Evolutionary conservation across 768 basidiomycete species (phyloP), one percentile per base, ranked within the genome.

Genomic region (Neoboletus magnificus): DNA sequence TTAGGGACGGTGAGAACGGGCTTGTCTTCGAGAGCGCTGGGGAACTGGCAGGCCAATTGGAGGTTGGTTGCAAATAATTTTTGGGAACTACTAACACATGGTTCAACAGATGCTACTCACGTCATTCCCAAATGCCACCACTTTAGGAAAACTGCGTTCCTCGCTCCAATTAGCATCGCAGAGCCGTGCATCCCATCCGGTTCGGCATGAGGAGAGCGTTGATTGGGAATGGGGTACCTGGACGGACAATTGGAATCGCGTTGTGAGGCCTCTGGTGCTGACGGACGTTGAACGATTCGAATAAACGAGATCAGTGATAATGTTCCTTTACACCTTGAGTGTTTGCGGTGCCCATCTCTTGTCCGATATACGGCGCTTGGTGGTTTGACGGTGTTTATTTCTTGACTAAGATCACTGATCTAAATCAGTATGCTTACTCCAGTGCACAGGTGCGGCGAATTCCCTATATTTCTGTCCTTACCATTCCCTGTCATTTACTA

Each of bases 1-100:
- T 99, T 9, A 84, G 84, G 62, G 81, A 93, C 54, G 86, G 86
- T 1, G 74, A 82, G 64, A 98, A 98, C 66, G 97, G 97, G 1
- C 77, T 87, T 15, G 72, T 91, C 4, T 99, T 98, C 71, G 71
- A 76, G 52, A 77, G 79, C 43, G 82, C 88, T 0, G 65, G 73
- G 23, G 81, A 93, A 58, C 74, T 99, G 25, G 86, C 90, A 0
- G 67, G 74, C 39, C 91, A 91, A 60, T 63, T 98, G 12, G 82
- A 86, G 80, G 79, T 66, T 8, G 25, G 59, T 45, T 60, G 18
- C 35, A 48, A 12, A 15, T 16, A 39, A 11, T 27, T 29, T 46
- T 51, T 22, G 16, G 48, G 32, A 25, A 27, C n/a, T 35, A 16
- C 42, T 50, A 16, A 57, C 25, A 58, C 37, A 4, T 30, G 33